A percentile compares a stretch with the other conserved stretches of the same genome.
Evolutionary conservation across 2,329 filamentous ascomycete genomes (phyloP).

Genomic region (Fusarium xylarioides): DNA sequence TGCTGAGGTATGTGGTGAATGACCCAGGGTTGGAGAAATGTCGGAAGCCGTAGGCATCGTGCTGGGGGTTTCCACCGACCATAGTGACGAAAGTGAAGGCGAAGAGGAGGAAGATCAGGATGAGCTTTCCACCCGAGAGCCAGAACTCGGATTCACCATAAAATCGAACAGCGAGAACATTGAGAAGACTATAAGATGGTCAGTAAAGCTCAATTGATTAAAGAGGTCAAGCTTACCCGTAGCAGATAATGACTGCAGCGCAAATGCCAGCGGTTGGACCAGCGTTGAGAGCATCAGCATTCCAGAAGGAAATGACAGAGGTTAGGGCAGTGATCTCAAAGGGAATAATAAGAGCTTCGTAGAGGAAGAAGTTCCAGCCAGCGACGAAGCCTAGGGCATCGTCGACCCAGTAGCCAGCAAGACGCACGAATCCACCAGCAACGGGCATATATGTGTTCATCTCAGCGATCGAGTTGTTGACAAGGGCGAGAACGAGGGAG

Average conservation of each 20-base stretch:
- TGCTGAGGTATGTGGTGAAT: conserved; percentile 62
- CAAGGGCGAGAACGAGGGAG: conserved; percentile 22
- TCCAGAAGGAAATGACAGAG: conserved; percentile 61
- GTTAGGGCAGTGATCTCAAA: conserved; percentile 62
- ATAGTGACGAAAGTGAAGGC: conserved; percentile 69
- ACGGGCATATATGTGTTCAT: conserved; percentile 35
- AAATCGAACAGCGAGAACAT: conserved; percentile 52
- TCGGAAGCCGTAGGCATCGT: conserved; percentile 67
- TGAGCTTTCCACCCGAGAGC: conserved; percentile 56
- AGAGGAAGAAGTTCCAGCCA: conserved; percentile 41
- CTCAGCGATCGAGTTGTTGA: conserved; percentile 34
- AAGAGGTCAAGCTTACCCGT: conserved; percentile 37
- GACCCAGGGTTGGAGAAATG: conserved; percentile 72
- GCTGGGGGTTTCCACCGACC: conserved; percentile 66
- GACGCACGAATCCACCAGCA: conserved; percentile 27
- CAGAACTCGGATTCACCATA: conserved; percentile 59
- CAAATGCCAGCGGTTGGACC: conserved; percentile 56
- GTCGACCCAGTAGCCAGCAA: conserved; percentile 32
- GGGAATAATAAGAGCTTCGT: conserved; percentile 59
- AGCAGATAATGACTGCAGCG: conserved; percentile 54
- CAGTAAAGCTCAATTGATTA: background rate
- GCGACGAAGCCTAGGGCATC: conserved; percentile 29
- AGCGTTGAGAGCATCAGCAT: conserved; percentile 45
- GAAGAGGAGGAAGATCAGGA: conserved; percentile 55
- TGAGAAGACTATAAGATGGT: conserved; percentile 43